phyloP scores from a whole-genome alignment of 352 stramenopile genomes.

The Globisporangium apiculatum region DNA sequence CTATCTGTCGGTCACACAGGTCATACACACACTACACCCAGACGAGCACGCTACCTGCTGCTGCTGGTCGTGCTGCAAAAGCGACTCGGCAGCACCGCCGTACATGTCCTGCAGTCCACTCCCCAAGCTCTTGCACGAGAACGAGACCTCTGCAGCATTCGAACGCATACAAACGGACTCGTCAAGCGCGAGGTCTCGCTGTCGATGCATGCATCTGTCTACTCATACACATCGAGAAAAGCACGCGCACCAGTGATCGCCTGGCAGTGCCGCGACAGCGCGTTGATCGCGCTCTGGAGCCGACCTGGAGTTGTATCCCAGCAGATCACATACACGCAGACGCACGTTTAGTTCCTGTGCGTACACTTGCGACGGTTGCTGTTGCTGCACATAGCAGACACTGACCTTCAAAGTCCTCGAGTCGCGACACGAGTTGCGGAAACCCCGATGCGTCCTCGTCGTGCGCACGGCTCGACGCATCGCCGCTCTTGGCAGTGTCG shows the following conservation, averaged over 20 bases:
- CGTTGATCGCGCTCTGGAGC: constrained; percentile 31
- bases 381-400: no score
- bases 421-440: constrained; percentile 16
- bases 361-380: background rate
- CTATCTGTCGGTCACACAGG: no score
- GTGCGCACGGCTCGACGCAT: background rate
- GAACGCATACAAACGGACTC: background rate
- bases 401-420: constrained; percentile 38
- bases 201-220: no score
- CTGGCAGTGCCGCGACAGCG: constrained; percentile 46
- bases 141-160: constrained; percentile 13
- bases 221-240: background rate
- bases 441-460: constrained; percentile 13
- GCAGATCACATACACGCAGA: background rate
- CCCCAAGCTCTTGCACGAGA: constrained; percentile 15
- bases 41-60: background rate
- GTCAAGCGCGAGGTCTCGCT: background rate
- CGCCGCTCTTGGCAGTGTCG: background rate
- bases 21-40: background rate
- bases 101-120: constrained; percentile 9
- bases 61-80: background rate
- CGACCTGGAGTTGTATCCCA: constrained; percentile 14
- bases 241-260: constrained; percentile 35
- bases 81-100: background rate
- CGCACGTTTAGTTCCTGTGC: background rate